Evolutionary conservation across 1,284 basidiomycete genomes (phyloP).

Genomic region (Trichosporon coremiiforme): DNA sequence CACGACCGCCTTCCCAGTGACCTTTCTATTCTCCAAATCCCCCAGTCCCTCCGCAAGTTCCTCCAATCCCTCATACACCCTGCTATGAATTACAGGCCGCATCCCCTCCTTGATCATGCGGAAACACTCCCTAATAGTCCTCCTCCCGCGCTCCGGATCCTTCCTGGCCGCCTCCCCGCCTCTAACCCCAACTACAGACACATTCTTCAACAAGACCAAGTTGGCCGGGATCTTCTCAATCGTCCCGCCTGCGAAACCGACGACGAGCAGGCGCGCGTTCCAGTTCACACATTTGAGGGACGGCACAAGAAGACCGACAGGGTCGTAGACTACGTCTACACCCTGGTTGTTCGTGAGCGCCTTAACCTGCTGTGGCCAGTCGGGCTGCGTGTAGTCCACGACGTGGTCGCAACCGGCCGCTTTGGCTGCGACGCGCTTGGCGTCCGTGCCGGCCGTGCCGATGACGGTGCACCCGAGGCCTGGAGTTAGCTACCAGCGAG

Average conservation of each 20-base stretch:
- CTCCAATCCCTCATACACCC: slow-evolving; percentile 71
- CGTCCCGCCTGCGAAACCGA: slow-evolving; percentile 83
- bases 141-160: neutral
- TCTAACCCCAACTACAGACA: slow-evolving; percentile 75
- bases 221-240: slow-evolving; percentile 94
- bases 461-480: slow-evolving; percentile 57
- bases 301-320: slow-evolving; percentile 63
- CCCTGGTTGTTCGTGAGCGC: slow-evolving; percentile 74
- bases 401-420: slow-evolving; percentile 54
- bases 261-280: slow-evolving; percentile 87
- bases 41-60: slow-evolving; percentile 63
- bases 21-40: slow-evolving; percentile 69
- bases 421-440: slow-evolving; percentile 55
- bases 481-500: too few relatives aligned
- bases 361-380: slow-evolving; percentile 60
- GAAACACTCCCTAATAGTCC: slow-evolving; percentile 29
- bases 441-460: slow-evolving; percentile 54
- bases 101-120: slow-evolving; percentile 74
- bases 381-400: slow-evolving; percentile 55
- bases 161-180: slow-evolving; percentile 71
- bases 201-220: slow-evolving; percentile 81
- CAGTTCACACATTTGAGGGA: slow-evolving; percentile 85
- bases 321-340: slow-evolving; percentile 86
- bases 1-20: slow-evolving; percentile 88
- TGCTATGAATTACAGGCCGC: slow-evolving; percentile 72